Conservation (phyloP, 75 land plant genomes). For the Cunninghamia lanceolata region DNA sequence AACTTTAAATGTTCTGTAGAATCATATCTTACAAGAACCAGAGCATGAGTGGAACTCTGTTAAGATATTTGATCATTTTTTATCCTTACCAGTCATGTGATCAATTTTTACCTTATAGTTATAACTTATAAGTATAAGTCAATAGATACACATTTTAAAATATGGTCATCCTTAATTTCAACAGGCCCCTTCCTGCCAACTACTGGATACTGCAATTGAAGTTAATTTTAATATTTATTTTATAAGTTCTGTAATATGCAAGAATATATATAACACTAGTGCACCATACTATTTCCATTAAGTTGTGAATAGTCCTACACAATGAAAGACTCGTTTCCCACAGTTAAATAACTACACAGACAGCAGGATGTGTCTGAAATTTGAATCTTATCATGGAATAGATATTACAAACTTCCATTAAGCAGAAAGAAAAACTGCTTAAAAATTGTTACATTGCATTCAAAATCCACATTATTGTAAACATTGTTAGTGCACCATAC, state of each 20-base stretch:
- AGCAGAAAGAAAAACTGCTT: neutral
- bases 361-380: neutral
- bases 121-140: too few relatives aligned
- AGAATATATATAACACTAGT: neutral
- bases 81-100: too few relatives aligned
- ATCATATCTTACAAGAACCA: neutral
- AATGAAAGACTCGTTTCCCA: neutral
- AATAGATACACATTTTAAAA: neutral
- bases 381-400: neutral
- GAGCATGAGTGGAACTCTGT: too few relatives aligned
- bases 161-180: neutral
- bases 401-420: neutral
- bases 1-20: neutral
- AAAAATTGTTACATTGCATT: neutral
- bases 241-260: neutral
- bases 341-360: neutral
- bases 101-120: too few relatives aligned
- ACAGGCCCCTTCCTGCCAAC: neutral
- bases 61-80: too few relatives aligned
- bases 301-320: neutral
- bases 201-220: neutral
- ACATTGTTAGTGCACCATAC: neutral
- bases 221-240: neutral
- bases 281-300: neutral
- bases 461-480: neutral